Percentiles rank a stretch among this genome's conserved stretches.
These are phyloP conservation scores for Haplosporangium sp. DNA, from an alignment of 371 early-diverging fungal species.

Conservation along the genomic window DNA sequence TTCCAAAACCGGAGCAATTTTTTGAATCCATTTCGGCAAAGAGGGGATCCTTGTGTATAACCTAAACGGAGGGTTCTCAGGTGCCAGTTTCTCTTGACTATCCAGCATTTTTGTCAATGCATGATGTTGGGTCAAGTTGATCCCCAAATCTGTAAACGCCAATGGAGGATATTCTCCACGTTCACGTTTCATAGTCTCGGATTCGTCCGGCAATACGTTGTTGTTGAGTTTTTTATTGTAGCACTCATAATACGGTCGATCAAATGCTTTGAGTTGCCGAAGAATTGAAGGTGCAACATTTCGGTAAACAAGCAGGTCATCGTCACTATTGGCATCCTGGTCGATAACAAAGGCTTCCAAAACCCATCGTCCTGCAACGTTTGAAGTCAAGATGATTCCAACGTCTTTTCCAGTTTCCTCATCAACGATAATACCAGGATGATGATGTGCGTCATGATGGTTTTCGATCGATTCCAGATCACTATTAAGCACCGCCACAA, in stretches of 20 bases:
- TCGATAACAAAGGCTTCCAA: slow-evolving; percentile 18
- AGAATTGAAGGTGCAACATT: slow-evolving; percentile 8
- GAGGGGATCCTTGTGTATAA: slow-evolving; percentile 31
- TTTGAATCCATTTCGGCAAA: slow-evolving; percentile 17
- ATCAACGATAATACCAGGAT: slow-evolving; percentile 32
- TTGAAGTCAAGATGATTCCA: slow-evolving; percentile 19
- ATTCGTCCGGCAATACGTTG: slow-evolving; percentile 13
- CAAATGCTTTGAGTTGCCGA: slow-evolving; percentile 19
- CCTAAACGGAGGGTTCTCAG: slow-evolving; percentile 10
- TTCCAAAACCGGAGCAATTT: slow-evolving; percentile 24
- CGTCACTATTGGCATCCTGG: not conserved
- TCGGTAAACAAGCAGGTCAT: slow-evolving; percentile 1
- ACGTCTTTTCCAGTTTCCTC: slow-evolving; percentile 23
- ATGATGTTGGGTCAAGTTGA: slow-evolving; percentile 17
- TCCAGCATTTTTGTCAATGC: slow-evolving; percentile 21
- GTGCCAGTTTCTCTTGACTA: slow-evolving; percentile 1
- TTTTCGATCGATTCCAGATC: not conserved
- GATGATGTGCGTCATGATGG: slow-evolving; percentile 21
- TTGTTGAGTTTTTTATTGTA: slow-evolving; percentile 21
- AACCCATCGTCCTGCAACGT: not conserved
- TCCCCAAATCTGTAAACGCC: not conserved
- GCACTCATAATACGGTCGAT: slow-evolving; percentile 19
- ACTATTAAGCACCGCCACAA: slow-evolving; percentile 2
- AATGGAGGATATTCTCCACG: slow-evolving; percentile 13
- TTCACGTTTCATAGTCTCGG: slow-evolving; percentile 5